phyloP scores from a whole-genome alignment of 495 filamentous ascomycete species.

The Bombardia bombarda region DNA sequence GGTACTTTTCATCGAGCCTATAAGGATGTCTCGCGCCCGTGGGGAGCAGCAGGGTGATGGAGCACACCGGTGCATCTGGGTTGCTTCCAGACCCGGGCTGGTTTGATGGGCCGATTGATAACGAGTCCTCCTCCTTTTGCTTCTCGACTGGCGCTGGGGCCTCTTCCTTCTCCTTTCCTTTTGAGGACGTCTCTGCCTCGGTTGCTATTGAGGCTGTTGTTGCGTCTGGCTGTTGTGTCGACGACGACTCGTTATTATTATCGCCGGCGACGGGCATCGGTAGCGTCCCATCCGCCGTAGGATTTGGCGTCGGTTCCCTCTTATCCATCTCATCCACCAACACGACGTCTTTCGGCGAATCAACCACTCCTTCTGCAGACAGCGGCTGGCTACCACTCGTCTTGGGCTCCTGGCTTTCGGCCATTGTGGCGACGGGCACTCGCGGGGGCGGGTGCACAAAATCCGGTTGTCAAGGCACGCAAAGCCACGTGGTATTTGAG shows the following conservation, averaged over 20 bases:
- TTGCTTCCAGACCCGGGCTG: too few relatives aligned
- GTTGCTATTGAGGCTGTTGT: too few relatives aligned
- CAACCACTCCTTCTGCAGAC: background rate
- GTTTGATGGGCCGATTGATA: conserved; percentile 33
- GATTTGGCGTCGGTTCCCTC: background rate
- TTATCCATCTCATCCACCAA: conserved; percentile 9
- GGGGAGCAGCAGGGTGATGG: conserved; percentile 68
- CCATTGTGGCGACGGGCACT: too few relatives aligned
- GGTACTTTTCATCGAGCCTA: conserved; percentile 77
- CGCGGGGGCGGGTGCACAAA: too few relatives aligned
- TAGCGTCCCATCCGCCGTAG: background rate
- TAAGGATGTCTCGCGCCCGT: conserved; percentile 80
- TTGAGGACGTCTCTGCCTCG: background rate
- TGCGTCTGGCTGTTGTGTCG: too few relatives aligned
- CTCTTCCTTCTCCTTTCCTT: conserved; percentile 29
- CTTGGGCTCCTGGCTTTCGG: conserved; percentile 4
- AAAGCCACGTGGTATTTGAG: too few relatives aligned
- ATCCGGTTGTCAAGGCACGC: too few relatives aligned
- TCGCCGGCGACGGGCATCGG: conserved; percentile 1
- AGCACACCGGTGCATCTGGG: conserved; percentile 23
- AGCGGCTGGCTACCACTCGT: background rate
- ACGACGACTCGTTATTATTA: too few relatives aligned
- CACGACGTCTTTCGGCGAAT: conserved; percentile 12
- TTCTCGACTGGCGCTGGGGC: conserved; percentile 17
- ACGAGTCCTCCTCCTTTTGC: conserved; percentile 21